A percentile compares a stretch with the other conserved stretches of the same genome.
Evolutionary conservation across 2,329 filamentous ascomycete genomes (phyloP).

Genomic region (Exophiala sideris): DNA sequence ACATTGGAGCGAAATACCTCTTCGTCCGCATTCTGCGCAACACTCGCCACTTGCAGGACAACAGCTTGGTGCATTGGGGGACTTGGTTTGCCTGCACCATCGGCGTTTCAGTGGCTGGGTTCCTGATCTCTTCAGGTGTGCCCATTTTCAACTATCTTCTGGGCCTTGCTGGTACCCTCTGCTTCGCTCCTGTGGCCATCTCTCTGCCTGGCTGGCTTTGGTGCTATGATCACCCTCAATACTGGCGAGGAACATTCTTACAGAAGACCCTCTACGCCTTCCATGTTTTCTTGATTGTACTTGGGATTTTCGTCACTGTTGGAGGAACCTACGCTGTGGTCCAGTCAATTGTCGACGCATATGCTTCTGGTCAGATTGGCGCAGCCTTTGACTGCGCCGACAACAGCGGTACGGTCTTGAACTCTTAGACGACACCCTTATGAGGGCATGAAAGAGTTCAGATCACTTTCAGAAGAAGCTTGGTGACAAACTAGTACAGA

Average conservation of each 20-base stretch:
- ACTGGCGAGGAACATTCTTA: constrained; percentile 36
- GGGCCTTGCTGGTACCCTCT: constrained; percentile 48
- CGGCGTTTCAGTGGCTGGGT: constrained; percentile 43
- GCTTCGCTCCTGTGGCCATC: constrained; percentile 52
- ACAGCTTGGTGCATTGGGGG: constrained; percentile 50
- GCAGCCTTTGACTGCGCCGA: constrained; percentile 7
- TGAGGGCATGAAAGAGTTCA: neutral
- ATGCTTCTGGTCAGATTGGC: constrained; percentile 1
- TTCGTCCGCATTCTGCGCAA: constrained; percentile 36
- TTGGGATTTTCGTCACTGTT: constrained; percentile 46
- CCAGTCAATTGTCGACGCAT: constrained; percentile 1
- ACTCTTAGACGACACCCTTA: too few species aligned
- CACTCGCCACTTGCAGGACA: constrained; percentile 42
- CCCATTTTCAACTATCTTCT: constrained; percentile 55
- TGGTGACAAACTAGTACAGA: too few species aligned
- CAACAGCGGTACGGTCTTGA: constrained; percentile 4
- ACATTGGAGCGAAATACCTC: constrained; percentile 36
- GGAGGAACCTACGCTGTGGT: constrained; percentile 38
- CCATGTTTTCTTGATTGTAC: constrained; percentile 41
- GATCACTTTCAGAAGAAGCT: neutral
- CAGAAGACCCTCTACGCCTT: constrained; percentile 40
- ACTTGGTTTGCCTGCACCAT: constrained; percentile 50
- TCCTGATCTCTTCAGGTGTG: constrained; percentile 52
- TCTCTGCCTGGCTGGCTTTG: constrained; percentile 50
- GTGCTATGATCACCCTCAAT: constrained; percentile 48